A percentile compares a stretch with the other conserved stretches of the same genome.
These are phyloP conservation scores for Rhododendron vialii DNA, from an alignment of 148 eudicot genomes.

Conservation along the genomic window DNA sequence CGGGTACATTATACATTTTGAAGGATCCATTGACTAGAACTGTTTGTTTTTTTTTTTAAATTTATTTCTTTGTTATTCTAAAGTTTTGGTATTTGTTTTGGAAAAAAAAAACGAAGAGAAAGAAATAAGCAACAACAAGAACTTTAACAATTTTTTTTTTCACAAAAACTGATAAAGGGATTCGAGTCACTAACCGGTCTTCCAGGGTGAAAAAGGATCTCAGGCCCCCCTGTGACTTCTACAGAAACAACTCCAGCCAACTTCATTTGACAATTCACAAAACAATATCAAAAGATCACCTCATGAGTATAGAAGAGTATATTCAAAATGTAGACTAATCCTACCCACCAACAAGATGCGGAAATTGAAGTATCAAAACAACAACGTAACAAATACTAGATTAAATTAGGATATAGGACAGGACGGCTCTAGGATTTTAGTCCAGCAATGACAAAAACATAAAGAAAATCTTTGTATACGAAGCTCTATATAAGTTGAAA, in stretches of 20 bases:
- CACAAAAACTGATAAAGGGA: no score
- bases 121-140: no score
- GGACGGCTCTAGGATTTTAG: no score
- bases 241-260: conserved; percentile 69
- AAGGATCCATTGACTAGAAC: neutral
- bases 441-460: no score
- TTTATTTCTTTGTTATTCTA: neutral
- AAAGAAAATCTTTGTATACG: no score
- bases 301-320: neutral
- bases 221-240: conserved; percentile 68
- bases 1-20: neutral
- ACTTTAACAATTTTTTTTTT: neutral
- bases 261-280: conserved; percentile 17
- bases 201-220: conserved; percentile 69
- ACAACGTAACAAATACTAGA: no score
- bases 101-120: neutral
- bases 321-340: neutral
- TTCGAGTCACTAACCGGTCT: conserved; percentile 39
- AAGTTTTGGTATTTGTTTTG: neutral
- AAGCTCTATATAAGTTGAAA: no score
- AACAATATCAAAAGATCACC: neutral
- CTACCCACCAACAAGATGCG: neutral
- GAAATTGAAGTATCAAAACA: no score
- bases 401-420: no score
- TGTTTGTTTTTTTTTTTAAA: no score